Percentiles rank a stretch among this genome's conserved stretches.
These are phyloP conservation scores for Borealophlyctis nickersoniae DNA, from an alignment of 192 early-diverging fungal species.

Conservation along the genomic window DNA sequence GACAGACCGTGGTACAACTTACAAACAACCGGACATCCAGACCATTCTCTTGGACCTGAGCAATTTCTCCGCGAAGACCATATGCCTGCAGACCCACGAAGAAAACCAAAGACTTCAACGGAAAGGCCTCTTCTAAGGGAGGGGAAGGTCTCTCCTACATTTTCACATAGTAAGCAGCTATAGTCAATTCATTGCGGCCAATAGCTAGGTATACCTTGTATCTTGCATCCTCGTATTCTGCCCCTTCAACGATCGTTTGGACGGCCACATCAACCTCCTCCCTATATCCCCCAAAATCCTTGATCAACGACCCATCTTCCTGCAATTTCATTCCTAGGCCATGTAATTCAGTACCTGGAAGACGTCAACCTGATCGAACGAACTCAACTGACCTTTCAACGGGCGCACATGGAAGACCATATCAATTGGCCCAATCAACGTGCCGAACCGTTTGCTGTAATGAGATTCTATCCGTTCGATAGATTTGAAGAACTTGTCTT, in stretches of 20 bases:
- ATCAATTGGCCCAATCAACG: constrained; percentile 67
- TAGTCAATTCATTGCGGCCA: not conserved
- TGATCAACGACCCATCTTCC: constrained; percentile 69
- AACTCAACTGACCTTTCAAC: constrained; percentile 46
- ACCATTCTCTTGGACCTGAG: constrained; percentile 45
- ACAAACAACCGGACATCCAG: constrained; percentile 11
- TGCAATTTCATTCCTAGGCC: constrained; percentile 48
- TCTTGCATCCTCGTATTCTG: constrained; percentile 67
- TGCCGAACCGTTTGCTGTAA: constrained; percentile 70
- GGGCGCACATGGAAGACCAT: constrained; percentile 54
- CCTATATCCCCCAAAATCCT: constrained; percentile 60
- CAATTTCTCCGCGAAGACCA: constrained; percentile 69
- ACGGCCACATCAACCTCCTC: constrained; percentile 45
- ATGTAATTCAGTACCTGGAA: too few species aligned
- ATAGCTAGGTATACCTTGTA: constrained; percentile 7
- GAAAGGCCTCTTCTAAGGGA: constrained; percentile 70
- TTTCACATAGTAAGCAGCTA: not conserved
- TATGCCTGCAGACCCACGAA: constrained; percentile 75
- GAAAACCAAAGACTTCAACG: constrained; percentile 67
- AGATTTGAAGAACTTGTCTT: constrained; percentile 55
- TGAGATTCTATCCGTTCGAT: constrained; percentile 56
- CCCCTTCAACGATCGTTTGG: constrained; percentile 56
- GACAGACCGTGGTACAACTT: not conserved
- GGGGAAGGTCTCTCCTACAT: constrained; percentile 68
- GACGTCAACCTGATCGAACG: constrained; percentile 6